Evolutionary conservation across 108 stramenopile genomes (phyloP).

Genomic region (Skeletonema grethae): DNA sequence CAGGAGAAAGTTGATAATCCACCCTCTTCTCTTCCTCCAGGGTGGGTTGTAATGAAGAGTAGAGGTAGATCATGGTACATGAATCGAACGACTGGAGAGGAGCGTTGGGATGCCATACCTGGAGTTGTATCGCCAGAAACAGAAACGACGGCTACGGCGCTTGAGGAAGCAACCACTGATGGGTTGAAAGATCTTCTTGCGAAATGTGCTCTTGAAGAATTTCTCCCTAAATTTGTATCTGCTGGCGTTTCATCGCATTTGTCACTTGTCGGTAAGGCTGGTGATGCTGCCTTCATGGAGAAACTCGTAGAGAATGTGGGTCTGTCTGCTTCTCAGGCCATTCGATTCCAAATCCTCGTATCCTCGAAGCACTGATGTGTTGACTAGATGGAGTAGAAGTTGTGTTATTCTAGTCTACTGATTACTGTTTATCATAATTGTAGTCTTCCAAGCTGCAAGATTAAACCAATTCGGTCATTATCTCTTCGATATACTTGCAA

Average conservation of each 20-base stretch:
- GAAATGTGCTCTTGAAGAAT: conserved; percentile 3
- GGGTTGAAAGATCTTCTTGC: background rate
- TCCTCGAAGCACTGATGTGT: conserved; percentile 1
- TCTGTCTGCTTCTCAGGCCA: conserved; percentile 8
- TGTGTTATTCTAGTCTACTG: background rate
- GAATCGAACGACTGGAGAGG: background rate
- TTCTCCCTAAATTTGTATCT: conserved; percentile 1
- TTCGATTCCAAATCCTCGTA: conserved; percentile 8
- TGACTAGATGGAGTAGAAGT: background rate
- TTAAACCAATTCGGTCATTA: background rate
- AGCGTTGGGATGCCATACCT: background rate
- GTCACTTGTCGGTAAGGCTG: background rate
- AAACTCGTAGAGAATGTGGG: conserved; percentile 9
- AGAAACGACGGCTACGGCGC: background rate
- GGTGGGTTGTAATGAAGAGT: background rate
- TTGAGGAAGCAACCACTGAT: background rate
- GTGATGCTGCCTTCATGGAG: conserved; percentile 2
- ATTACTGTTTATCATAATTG: background rate
- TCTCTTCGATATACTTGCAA: background rate
- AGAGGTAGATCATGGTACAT: background rate
- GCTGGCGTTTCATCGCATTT: conserved; percentile 7
- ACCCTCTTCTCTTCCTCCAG: background rate
- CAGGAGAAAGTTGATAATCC: background rate
- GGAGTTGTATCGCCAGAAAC: conserved; percentile 1
- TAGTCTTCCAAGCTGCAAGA: too few species aligned